Evolutionary conservation across 257 asterid genomes (phyloP).

Genomic region (Linderniella brevidens): DNA sequence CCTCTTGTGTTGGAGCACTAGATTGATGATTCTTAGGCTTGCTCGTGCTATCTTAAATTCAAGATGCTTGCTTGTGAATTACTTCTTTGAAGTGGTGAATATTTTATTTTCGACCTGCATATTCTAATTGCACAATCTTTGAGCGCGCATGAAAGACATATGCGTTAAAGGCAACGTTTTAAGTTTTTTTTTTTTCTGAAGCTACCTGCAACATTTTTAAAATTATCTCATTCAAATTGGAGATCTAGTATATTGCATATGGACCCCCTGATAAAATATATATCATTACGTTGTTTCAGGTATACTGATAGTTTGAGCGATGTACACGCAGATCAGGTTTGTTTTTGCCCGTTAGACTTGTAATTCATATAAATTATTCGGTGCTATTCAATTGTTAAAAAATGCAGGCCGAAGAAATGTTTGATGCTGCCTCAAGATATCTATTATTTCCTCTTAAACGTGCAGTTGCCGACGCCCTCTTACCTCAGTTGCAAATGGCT

Average conservation of each 20-base stretch:
- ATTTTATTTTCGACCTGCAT: no score
- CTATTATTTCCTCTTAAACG: constrained; percentile 88
- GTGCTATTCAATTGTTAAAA: constrained; percentile 10
- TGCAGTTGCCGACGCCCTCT: constrained; percentile 82
- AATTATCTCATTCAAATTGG: neutral
- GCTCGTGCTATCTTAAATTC: no score
- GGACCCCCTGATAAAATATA: constrained; percentile 4
- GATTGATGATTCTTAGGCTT: no score
- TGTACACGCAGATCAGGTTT: constrained; percentile 68
- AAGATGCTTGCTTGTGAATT: no score
- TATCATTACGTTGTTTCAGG: constrained; percentile 34
- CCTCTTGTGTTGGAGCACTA: no score
- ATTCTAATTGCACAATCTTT: no score
- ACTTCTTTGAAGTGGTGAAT: no score
- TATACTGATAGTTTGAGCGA: constrained; percentile 66
- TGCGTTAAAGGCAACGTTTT: no score
- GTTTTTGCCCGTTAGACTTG: constrained; percentile 11
- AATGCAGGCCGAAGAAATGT: constrained; percentile 76
- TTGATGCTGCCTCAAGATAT: constrained; percentile 94
- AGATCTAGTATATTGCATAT: constrained; percentile 1
- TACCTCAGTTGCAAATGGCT: constrained; percentile 71
- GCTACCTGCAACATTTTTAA: no score
- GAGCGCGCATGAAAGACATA: no score
- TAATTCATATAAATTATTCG: constrained; percentile 3
- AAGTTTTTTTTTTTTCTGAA: no score